Conservation (phyloP, 306 rosid species). For the Spatholobus suberectus region DNA sequence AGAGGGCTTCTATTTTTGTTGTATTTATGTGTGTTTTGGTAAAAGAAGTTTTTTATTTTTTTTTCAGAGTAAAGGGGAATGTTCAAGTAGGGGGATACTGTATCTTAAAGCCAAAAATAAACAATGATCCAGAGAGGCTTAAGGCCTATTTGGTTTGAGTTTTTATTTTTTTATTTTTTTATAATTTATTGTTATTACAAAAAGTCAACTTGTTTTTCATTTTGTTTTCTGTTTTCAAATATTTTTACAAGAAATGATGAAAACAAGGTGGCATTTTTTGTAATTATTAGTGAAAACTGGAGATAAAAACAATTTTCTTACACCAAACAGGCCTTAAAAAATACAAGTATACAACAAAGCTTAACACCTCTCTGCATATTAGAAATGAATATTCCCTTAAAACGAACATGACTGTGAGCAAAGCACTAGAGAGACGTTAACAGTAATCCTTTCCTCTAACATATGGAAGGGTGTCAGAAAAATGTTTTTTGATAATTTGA, state of each 20-base stretch:
- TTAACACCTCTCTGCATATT: conserved; percentile 27
- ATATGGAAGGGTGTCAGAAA: background rate
- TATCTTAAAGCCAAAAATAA: conserved; percentile 23
- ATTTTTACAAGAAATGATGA: background rate
- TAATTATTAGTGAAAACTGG: background rate
- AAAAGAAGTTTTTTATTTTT: background rate
- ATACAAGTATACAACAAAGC: conserved; percentile 2
- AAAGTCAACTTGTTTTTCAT: background rate
- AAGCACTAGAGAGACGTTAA: background rate
- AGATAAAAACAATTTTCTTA: background rate
- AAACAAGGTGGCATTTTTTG: background rate
- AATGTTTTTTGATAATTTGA: background rate
- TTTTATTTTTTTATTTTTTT: no score
- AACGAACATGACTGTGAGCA: conserved; percentile 3
- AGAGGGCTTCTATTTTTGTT: conserved; percentile 23
- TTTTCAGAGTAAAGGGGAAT: conserved; percentile 8
- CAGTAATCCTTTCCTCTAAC: conserved; percentile 9
- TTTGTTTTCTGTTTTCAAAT: background rate
- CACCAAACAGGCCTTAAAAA: background rate
- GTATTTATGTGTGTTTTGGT: conserved; percentile 17
- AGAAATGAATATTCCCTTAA: conserved; percentile 20
- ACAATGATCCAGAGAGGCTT: conserved; percentile 17
- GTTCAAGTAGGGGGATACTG: background rate
- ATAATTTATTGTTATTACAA: background rate
- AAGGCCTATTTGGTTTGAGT: background rate